Evolutionary conservation across 1,284 basidiomycete species (phyloP), one percentile per base, ranked within the genome.

Genomic region (Ceratobasidium sp.): DNA sequence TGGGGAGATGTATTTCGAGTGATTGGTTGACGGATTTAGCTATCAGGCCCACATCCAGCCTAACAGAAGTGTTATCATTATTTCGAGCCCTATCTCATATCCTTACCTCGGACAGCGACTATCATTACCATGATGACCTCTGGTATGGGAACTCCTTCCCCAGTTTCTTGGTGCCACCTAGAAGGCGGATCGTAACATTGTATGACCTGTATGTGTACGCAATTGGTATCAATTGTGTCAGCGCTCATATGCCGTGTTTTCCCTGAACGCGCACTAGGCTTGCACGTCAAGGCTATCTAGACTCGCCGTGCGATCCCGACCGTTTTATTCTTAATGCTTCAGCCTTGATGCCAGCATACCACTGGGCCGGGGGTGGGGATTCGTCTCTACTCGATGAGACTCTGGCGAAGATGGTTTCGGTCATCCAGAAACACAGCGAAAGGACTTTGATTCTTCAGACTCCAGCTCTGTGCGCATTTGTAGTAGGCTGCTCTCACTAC

Each of bases 241-340:
- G 20, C n/a, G 28, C 55, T 58, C 9, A 58, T 58, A 23, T n/a
- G 9, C 28, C 12, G 28, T 12, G 10, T 28, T 58, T 28, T 58
- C n/a, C n/a, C 12, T 12, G 10, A 15, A 23, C 9, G 9, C n/a
- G 28, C 55, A 15, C 20, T 28, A 58, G 55, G 9, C 9, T 58
- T 58, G 9, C n/a, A 23, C 55, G 9, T 10, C 9, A 58, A 20
- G 33, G 33, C 33, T 28, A 12, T 58, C 55, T 58, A 10, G 55
- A 58, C 28, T 58, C 55, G 20, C 9, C 12, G 20, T 10, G 9
- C 20, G n/a, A 12, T 23, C 55, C 55, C n/a, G 55, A 58, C n/a
- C 10, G 9, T 58, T 58, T 58, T 58, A 28, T 58, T 58, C n/a
- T 58, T n/a, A 58, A 58, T n/a, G 55, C 55, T 23, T 58, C 55